These are phyloP conservation scores for Taiwanofungus camphoratus DNA, from an alignment of 1,284 basidiomycete genomes.

Conservation along the genomic window DNA sequence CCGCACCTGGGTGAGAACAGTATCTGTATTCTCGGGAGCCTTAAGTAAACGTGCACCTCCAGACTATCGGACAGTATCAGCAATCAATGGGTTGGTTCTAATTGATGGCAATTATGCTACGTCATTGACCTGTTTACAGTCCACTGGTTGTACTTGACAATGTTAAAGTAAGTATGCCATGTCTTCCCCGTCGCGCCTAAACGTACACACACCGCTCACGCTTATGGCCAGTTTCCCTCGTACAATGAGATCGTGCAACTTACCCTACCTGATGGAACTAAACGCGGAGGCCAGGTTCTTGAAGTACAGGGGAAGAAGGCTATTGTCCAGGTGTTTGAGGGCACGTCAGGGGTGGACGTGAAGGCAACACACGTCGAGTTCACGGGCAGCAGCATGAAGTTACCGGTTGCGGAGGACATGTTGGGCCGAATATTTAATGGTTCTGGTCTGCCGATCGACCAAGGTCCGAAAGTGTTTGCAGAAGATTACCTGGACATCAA, in stretches of 20 bases:
- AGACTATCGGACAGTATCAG: conserved; percentile 96
- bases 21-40: conserved; percentile 1
- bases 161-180: conserved; percentile 83
- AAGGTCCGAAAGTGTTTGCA: conserved; percentile 98
- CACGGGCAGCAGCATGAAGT: conserved; percentile 97
- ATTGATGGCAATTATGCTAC: conserved; percentile 5
- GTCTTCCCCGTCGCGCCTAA: no score
- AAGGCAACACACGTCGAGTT: conserved; percentile 98
- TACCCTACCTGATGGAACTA: conserved; percentile 93
- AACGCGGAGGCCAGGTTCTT: conserved; percentile 95
- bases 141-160: conserved; percentile 97
- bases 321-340: conserved; percentile 99
- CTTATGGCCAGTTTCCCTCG: conserved; percentile 76
- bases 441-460: conserved; percentile 95
- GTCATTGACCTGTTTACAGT: conserved; percentile 35
- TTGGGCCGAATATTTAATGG: conserved; percentile 99
- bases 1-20: conserved; percentile 76
- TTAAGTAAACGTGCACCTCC: conserved; percentile 16
- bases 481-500: conserved; percentile 99
- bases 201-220: conserved; percentile 6
- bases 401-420: conserved; percentile 99
- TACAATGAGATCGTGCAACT: conserved; percentile 99
- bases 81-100: conserved; percentile 83
- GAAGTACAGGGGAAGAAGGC: conserved; percentile 99
- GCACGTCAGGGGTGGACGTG: conserved; percentile 96